phyloP scores from a whole-genome alignment of 1,139 yeast genomes.

The Geotrichum phurueaensis region DNA sequence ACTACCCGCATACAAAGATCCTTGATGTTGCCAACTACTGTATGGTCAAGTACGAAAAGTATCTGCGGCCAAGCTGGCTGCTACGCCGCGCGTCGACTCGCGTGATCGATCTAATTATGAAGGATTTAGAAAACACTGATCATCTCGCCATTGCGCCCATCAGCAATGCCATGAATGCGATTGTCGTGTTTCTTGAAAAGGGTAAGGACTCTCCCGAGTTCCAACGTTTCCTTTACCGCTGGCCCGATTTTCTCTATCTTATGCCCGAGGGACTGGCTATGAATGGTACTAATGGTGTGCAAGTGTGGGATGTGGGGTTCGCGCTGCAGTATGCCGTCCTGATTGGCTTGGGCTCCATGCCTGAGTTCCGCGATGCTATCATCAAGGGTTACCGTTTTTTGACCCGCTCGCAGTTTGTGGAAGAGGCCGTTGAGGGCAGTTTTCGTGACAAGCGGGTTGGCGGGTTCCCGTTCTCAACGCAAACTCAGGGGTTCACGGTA shows the following conservation, averaged over 20 bases:
- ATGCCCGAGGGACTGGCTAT: slow-evolving; percentile 89
- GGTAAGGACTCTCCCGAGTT: slow-evolving; percentile 65
- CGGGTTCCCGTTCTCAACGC: slow-evolving; percentile 97
- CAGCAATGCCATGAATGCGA: slow-evolving; percentile 74
- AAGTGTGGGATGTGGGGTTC: slow-evolving; percentile 95
- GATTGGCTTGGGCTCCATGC: slow-evolving; percentile 71
- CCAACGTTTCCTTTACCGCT: slow-evolving; percentile 49
- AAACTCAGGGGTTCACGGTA: slow-evolving; percentile 93
- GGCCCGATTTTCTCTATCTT: slow-evolving; percentile 73
- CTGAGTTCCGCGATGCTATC: slow-evolving; percentile 60
- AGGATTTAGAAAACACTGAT: slow-evolving; percentile 75
- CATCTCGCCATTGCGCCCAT: slow-evolving; percentile 90
- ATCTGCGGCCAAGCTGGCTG: slow-evolving; percentile 70
- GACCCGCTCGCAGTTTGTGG: slow-evolving; percentile 76
- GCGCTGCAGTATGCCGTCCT: slow-evolving; percentile 74
- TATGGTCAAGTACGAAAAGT: slow-evolving; percentile 60
- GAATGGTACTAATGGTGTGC: slow-evolving; percentile 97
- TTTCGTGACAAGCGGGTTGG: slow-evolving; percentile 81
- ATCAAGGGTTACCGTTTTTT: slow-evolving; percentile 63
- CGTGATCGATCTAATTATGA: slow-evolving; percentile 59
- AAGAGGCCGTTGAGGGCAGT: slow-evolving; percentile 70
- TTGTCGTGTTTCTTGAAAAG: slow-evolving; percentile 62
- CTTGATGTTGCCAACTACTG: slow-evolving; percentile 59
- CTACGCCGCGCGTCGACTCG: slow-evolving; percentile 46
- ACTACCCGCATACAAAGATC: slow-evolving; percentile 78